Evolutionary conservation across 2,329 filamentous ascomycete genomes (phyloP), one percentile per base, ranked within the genome.

Genomic region (Westerdykella ornata): DNA sequence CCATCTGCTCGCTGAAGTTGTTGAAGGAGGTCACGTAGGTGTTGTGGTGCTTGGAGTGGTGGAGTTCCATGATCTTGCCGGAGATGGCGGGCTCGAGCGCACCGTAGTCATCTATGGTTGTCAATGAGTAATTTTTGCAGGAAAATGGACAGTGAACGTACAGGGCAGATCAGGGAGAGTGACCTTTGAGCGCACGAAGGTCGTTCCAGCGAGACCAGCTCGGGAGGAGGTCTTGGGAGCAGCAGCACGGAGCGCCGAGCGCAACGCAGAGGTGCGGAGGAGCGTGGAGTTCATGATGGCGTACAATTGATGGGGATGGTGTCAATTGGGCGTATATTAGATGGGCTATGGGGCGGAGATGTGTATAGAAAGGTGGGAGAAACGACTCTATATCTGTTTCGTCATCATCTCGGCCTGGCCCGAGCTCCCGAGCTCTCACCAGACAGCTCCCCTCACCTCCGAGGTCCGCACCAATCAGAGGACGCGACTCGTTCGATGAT

Each of bases 1-100:
- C 72, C 49, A 85, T 71, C 63, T 89, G 81, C 68, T 88, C 81
- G 53, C 80, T 72, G 43, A 86, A 83, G 46, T 82, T 76, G 74
- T 95, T 95, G 74, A 86, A 85, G 66, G 83, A 84, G 69, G 82
- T 92, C 57, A 95, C 87, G 68, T 95, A 95, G 60, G 88, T 89
- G 70, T 90, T 82, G 75, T 95, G 89, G 77, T 95, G 88, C 71
- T 88, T 90, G 72, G 79, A 82, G 79, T 95, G 85, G 76, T 95
- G 89, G 35, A 94, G 80, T 73, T 94, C 86, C 89, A 95, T 95
- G 74, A 95, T 95, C 72, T 92, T 81, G 67, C 85, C 84, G 37
- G 84, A 89, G 72, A 95, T 77, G 63, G 76, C 68, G 53, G 78
- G 80, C 73, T 98, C 92, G 59, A 98, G 88, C 39, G 89, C 92